Evolutionary conservation across 2,329 filamentous ascomycete species (phyloP).

Genomic region (Zopfia rhizophila): DNA sequence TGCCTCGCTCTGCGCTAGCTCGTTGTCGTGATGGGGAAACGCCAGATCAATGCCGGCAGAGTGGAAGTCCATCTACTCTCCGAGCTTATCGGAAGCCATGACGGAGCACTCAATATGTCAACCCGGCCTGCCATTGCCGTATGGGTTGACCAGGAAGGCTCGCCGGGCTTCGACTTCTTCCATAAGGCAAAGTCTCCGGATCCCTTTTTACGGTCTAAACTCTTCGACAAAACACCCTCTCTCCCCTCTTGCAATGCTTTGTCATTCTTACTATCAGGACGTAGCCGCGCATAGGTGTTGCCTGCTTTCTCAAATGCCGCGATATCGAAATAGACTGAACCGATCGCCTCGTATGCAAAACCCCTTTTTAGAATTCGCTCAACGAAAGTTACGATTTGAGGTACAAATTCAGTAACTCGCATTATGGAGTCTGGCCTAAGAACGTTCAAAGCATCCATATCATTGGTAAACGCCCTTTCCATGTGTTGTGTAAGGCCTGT

Average conservation of each 20-base stretch:
- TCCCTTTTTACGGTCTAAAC: no score
- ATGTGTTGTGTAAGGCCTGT: conserved; percentile 82
- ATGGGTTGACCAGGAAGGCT: no score
- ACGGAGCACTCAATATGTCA: no score
- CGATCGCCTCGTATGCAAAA: conserved; percentile 80
- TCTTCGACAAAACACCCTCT: no score
- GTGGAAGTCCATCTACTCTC: no score
- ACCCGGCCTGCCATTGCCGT: no score
- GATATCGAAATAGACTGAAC: conserved; percentile 1
- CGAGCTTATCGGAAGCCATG: no score
- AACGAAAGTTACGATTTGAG: conserved; percentile 83
- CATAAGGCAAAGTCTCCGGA: no score
- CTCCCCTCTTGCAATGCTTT: not conserved
- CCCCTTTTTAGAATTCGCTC: conserved; percentile 81
- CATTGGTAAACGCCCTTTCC: conserved; percentile 81
- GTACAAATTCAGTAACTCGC: conserved; percentile 85
- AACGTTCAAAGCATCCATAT: conserved; percentile 85
- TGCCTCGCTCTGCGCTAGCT: no score
- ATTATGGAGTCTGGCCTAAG: conserved; percentile 80
- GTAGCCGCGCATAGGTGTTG: not conserved
- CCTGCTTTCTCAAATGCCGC: not conserved
- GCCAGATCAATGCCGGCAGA: no score
- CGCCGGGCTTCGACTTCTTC: no score
- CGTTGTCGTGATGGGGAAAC: no score
- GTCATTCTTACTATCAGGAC: not conserved